Evolutionary conservation across 2,329 filamentous ascomycete species (phyloP).

Genomic region (Aplosporella prunicola): DNA sequence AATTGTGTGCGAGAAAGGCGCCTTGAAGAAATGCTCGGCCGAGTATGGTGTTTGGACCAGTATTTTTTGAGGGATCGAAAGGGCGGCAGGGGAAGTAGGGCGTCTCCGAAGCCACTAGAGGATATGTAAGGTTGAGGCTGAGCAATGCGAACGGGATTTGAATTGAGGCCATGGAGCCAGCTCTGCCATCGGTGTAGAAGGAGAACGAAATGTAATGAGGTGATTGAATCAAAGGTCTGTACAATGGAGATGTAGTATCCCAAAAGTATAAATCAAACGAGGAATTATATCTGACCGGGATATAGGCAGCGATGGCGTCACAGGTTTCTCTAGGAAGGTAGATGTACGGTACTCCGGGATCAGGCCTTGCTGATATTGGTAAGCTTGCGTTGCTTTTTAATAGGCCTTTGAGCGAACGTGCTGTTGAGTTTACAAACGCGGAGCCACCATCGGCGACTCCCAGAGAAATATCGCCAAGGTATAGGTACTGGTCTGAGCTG

Average conservation of each 20-base stretch:
- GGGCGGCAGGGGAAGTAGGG: conserved; percentile 37
- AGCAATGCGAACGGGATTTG: conserved; percentile 32
- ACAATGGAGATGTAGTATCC: conserved; percentile 23
- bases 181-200: conserved; percentile 22
- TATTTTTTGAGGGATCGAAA: conserved; percentile 11
- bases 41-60: conserved; percentile 17
- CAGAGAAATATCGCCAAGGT: conserved; percentile 29
- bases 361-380: conserved; percentile 9
- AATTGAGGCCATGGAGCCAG: conserved; percentile 26
- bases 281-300: conserved; percentile 19
- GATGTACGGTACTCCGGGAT: conserved; percentile 21
- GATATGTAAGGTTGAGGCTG: conserved; percentile 30
- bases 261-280: conserved; percentile 19
- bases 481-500: conserved; percentile 13
- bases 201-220: conserved; percentile 34
- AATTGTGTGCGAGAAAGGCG: conserved; percentile 30
- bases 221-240: conserved; percentile 32
- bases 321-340: conserved; percentile 21
- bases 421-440: conserved; percentile 6
- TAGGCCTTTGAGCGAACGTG: not conserved
- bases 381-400: not conserved
- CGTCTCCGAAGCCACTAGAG: conserved; percentile 22
- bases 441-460: conserved; percentile 28
- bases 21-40: conserved; percentile 42
- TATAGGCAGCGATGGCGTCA: conserved; percentile 17